These are phyloP conservation scores for Musa itinerans DNA, from an alignment of 176 grass and related monocot species.

Conservation along the genomic window DNA sequence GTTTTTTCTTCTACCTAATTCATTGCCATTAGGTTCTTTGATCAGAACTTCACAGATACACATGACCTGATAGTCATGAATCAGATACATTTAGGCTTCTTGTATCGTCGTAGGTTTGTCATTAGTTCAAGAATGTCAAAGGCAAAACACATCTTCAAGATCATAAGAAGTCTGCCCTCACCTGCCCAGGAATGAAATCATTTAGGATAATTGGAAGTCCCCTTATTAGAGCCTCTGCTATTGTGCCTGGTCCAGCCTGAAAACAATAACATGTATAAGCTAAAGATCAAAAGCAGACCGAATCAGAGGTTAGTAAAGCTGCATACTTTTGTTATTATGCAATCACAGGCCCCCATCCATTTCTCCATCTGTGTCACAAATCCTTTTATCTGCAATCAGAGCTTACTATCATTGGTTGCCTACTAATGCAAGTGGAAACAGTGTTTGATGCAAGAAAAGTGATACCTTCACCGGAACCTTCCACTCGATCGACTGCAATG, in stretches of 20 bases:
- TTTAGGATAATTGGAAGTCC: slow-evolving; percentile 82
- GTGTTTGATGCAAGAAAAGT: slow-evolving; percentile 9
- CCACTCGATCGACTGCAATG: slow-evolving; percentile 37
- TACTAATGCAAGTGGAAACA: slow-evolving; percentile 5
- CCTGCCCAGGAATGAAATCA: slow-evolving; percentile 85
- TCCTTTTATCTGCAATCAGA: slow-evolving; percentile 45
- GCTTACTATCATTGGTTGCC: background rate
- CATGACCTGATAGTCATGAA: too few relatives aligned
- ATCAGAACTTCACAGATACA: too few relatives aligned
- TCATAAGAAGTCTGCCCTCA: slow-evolving; percentile 7
- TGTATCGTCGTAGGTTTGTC: too few relatives aligned
- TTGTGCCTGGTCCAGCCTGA: slow-evolving; percentile 88
- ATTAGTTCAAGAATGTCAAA: background rate
- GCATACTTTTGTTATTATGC: slow-evolving; percentile 75
- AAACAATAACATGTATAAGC: slow-evolving; percentile 4
- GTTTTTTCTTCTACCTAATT: too few relatives aligned
- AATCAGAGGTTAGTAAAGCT: background rate
- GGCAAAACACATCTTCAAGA: background rate
- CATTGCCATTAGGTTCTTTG: too few relatives aligned
- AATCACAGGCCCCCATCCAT: slow-evolving; percentile 88
- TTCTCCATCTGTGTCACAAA: slow-evolving; percentile 80
- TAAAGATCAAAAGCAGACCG: background rate
- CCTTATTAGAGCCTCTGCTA: slow-evolving; percentile 73
- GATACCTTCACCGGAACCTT: slow-evolving; percentile 69
- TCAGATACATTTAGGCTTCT: too few relatives aligned